Base-by-base conservation (phyloP, 2,329 filamentous ascomycete genomes). In the Parasarocladium wereldwijsianum region DNA sequence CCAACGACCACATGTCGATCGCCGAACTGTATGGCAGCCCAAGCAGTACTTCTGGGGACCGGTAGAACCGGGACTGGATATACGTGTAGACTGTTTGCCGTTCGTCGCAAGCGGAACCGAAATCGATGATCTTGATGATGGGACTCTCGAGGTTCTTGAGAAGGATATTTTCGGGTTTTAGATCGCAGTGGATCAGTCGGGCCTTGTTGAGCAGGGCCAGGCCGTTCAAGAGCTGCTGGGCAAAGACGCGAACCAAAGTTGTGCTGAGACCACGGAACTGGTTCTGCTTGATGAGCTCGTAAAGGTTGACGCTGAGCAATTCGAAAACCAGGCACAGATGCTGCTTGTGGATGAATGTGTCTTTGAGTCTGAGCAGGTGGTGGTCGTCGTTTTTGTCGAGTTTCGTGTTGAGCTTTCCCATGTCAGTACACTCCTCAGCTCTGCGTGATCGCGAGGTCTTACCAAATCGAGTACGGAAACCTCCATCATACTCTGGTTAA, bases 401-500 rank as follows among this genome's bases (percentile, higher is more conserved):
- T 51, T 94, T 93, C 40, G 85, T 93, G 52, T 98, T 98, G 47
- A 98, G 70, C 83, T 29, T 21, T 8, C n/a, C 8, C 19, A 8
- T 21, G 19, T 21, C 19, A 21, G 19, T 21, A 8, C n/a, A 21
- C 19, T 9, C 4, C 17, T 5, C 6, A n/a, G 27, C 22, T 15
- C 17, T 14, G 4, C 18, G 7, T 15, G 6, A 18, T 22, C 10
- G 14, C 14, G 16, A 19, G 8, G 13, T 43, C 71, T 34, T 65
- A 92, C 84, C 65, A 98, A 51, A 54, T 98, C 90, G 34, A 98
- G 65, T 15, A 98, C 90, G 2, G 90, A 98, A 18, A 98, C 90
- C 51, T 98, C 90, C 90, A 98, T 98, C 90, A 98, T 98, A 54
- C 90, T 96, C 55, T 98, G 90, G 50, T 98, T 98, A 62, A 98